These are phyloP conservation scores for Yamadazyma sp. DNA, from an alignment of 805 yeast genomes.

Conservation along the genomic window DNA sequence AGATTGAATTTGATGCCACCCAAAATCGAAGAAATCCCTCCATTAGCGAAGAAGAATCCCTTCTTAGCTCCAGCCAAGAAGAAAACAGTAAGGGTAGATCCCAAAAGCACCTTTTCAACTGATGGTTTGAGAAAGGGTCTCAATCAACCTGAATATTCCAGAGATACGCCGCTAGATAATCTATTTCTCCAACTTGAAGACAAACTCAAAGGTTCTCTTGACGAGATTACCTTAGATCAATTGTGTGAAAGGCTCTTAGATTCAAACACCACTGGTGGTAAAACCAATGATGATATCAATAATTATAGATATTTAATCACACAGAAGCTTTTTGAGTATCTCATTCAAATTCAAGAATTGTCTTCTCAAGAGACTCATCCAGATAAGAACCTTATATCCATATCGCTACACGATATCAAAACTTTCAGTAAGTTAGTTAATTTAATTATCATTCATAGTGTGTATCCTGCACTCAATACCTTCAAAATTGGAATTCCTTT, in stretches of 20 bases:
- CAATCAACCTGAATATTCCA: slow-evolving; percentile 26
- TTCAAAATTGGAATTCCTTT: slow-evolving; percentile 62
- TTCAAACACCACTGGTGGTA: slow-evolving; percentile 1
- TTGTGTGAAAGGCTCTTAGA: slow-evolving; percentile 11
- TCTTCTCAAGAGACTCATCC: slow-evolving; percentile 22
- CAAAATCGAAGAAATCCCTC: slow-evolving; percentile 20
- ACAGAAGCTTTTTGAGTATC: slow-evolving; percentile 29
- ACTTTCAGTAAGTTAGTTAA: slow-evolving; percentile 63
- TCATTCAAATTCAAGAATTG: slow-evolving; percentile 37
- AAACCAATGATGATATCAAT: not conserved
- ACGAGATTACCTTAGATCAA: slow-evolving; percentile 18
- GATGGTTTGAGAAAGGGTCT: slow-evolving; percentile 29
- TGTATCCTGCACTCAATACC: slow-evolving; percentile 58
- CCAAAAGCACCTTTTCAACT: slow-evolving; percentile 26
- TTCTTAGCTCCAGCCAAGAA: slow-evolving; percentile 21
- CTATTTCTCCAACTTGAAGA: slow-evolving; percentile 29
- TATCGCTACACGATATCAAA: slow-evolving; percentile 84
- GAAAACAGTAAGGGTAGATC: slow-evolving; percentile 28
- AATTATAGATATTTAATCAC: slow-evolving; percentile 18
- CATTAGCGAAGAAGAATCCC: slow-evolving; percentile 27
- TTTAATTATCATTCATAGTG: slow-evolving; percentile 64
- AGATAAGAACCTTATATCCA: slow-evolving; percentile 45
- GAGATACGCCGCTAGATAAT: slow-evolving; percentile 32
- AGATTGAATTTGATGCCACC: slow-evolving; percentile 14
- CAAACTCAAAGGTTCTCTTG: slow-evolving; percentile 21